These are phyloP conservation scores for Corylus avellana DNA, from an alignment of 306 rosid species.

Conservation along the genomic window DNA sequence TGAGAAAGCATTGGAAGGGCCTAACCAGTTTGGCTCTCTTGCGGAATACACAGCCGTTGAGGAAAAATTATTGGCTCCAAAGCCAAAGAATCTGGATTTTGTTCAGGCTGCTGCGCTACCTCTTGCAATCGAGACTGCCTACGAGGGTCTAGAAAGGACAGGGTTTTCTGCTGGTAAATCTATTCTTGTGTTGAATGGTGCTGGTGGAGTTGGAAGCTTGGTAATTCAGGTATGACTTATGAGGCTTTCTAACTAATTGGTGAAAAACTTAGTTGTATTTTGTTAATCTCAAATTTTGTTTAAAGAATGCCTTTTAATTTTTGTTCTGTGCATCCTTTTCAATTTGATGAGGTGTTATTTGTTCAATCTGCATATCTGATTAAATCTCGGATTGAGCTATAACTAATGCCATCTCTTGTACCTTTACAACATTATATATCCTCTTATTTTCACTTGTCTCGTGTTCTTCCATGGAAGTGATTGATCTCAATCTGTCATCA, in stretches of 20 bases:
- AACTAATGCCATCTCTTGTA: not conserved
- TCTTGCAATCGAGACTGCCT: constrained; percentile 90
- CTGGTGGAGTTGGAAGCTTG: constrained; percentile 96
- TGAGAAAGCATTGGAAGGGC: constrained; percentile 89
- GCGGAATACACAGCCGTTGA: constrained; percentile 95
- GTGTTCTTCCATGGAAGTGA: not conserved
- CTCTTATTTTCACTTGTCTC: not conserved
- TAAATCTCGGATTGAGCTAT: not conserved
- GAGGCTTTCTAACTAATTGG: not conserved
- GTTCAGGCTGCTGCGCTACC: constrained; percentile 83
- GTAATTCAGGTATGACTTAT: constrained; percentile 73
- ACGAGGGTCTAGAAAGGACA: constrained; percentile 78
- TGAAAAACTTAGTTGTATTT: not conserved
- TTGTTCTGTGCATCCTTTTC: not conserved
- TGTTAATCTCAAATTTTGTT: not conserved
- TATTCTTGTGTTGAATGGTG: constrained; percentile 81
- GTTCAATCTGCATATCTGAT: not conserved
- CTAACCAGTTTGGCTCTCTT: constrained; percentile 80
- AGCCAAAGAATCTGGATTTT: constrained; percentile 79
- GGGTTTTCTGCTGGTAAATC: constrained; percentile 88
- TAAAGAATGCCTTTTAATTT: not conserved
- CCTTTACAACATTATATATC: not conserved
- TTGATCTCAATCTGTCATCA: not conserved
- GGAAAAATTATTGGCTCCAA: constrained; percentile 72
- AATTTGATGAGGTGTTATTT: not conserved